A percentile compares a stretch with the other conserved stretches of the same genome.
phyloP scores from a whole-genome alignment of 2,329 filamentous ascomycete species.

The Verticillium longisporum region DNA sequence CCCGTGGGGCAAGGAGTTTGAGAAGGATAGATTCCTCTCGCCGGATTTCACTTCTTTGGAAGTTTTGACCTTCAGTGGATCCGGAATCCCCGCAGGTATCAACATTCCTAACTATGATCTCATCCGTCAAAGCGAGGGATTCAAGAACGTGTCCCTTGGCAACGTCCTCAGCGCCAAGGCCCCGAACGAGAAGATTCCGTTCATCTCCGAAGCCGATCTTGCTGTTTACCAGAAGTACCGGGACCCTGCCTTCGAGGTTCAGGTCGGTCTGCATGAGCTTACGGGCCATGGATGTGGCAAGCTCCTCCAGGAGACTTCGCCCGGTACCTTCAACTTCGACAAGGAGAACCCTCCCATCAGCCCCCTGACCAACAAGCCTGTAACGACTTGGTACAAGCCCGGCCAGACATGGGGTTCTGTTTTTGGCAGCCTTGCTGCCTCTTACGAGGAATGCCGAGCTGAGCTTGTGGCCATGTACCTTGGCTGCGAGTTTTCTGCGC shows the following conservation, averaged over 20 bases:
- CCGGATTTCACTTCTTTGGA: conserved; percentile 96
- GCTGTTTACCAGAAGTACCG: conserved; percentile 75
- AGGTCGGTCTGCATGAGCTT: conserved; percentile 91
- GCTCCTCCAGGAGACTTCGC: conserved; percentile 79
- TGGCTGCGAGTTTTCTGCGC: conserved; percentile 78
- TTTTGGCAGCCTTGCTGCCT: conserved; percentile 79
- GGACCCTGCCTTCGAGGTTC: conserved; percentile 86
- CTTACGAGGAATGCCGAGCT: conserved; percentile 91
- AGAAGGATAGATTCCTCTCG: conserved; percentile 92
- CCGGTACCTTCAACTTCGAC: conserved; percentile 85
- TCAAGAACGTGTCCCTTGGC: conserved; percentile 90
- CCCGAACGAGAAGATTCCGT: conserved; percentile 85
- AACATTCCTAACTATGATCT: conserved; percentile 69
- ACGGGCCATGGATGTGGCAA: conserved; percentile 88
- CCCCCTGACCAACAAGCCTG: conserved; percentile 69
- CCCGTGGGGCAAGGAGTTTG: conserved; percentile 82
- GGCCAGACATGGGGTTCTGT: conserved; percentile 93
- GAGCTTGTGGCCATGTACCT: conserved; percentile 92
- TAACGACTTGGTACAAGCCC: conserved; percentile 86
- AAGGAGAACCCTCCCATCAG: conserved; percentile 71
- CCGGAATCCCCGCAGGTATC: conserved; percentile 61
- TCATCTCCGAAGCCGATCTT: conserved; percentile 74
- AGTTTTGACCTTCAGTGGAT: conserved; percentile 69
- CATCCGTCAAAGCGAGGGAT: conserved; percentile 75
- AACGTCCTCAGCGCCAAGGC: conserved; percentile 90